Evolutionary conservation across 2,329 filamentous ascomycete species (phyloP), one percentile per base, ranked within the genome.

Genomic region (Colletotrichum eremochloae): DNA sequence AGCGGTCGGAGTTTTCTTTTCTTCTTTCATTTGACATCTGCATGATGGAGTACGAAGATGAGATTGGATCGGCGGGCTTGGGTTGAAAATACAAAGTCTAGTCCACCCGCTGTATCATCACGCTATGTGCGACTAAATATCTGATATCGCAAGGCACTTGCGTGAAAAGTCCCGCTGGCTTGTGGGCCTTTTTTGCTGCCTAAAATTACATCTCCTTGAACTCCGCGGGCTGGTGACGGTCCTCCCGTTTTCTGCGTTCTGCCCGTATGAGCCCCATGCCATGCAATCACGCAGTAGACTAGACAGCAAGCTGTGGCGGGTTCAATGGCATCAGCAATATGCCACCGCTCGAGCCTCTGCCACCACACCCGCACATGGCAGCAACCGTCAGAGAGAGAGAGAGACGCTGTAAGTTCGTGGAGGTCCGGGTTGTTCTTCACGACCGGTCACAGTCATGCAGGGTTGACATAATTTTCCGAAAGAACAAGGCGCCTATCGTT

Each of bases 101-200:
- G 42, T 14, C 42, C 29, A 57, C 29, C 33, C 46, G 50, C 40
- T 7, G 29, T 18, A 56, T 20, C 29, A 38, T 48, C 29, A 63
- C 20, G 48, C 36, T 20, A 31, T n/a, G 11, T 55, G 42, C 52
- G 40, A 48, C 48, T 31, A 24, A 56, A 56, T 56, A 48, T 29
- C 48, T 29, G 48, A 31, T 20, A 20, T 56, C 31, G 48, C 50
- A 48, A 63, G n/a, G 66, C n/a, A 56, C 5, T 38, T 53, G 50
- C 33, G 18, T 24, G 55, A 14, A 20, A 20, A 40, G 14, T 24
- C 12, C 33, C 48, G 48, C 50, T 46, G 31, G 5, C 36, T 40
- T 7, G 20, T 5, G 11, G 20, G 20, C 14, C 36, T 33, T 15
- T 24, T 57, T 57, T 12, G 20, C 12, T 40, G 20, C 14, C n/a